These are phyloP conservation scores for Coemansia sp. DNA, from an alignment of 192 early-diverging fungal genomes.

Conservation along the genomic window DNA sequence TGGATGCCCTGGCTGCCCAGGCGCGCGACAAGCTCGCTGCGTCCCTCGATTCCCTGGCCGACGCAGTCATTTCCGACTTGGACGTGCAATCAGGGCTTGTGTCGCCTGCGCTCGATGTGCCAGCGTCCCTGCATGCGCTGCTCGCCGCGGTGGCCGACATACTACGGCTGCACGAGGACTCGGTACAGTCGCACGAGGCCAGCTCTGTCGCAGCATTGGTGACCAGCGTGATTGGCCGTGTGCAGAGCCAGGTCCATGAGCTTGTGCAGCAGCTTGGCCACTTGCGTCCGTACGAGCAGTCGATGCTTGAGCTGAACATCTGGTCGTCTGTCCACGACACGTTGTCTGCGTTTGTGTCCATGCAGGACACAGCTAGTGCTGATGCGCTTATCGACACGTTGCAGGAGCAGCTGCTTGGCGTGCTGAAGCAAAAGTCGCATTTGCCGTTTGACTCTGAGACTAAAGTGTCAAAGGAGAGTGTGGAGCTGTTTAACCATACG, in stretches of 20 bases:
- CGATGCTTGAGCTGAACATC: constrained; percentile 39
- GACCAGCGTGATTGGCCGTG: not conserved
- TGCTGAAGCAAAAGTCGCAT: constrained; percentile 23
- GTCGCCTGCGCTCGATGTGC: constrained; percentile 31
- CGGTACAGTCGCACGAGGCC: constrained; percentile 5
- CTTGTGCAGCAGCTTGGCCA: not conserved
- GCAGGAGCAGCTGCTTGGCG: constrained; percentile 10
- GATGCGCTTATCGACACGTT: constrained; percentile 9
- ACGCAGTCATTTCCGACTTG: constrained; percentile 13
- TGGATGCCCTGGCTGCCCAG: constrained; percentile 3
- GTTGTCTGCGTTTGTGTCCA: not conserved
- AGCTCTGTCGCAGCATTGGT: constrained; percentile 3
- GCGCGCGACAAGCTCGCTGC: constrained; percentile 6
- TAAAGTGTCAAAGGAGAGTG: not conserved
- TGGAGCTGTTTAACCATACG: constrained; percentile 18
- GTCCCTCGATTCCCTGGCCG: constrained; percentile 8
- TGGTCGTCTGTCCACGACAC: constrained; percentile 9
- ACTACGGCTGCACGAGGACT: constrained; percentile 19
- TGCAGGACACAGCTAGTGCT: constrained; percentile 1
- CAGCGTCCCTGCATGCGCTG: constrained; percentile 18
- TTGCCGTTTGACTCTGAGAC: constrained; percentile 16
- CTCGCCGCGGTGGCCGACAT: constrained; percentile 20
- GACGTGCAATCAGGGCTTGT: constrained; percentile 2
- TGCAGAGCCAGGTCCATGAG: not conserved
- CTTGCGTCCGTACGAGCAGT: constrained; percentile 19